A percentile compares a stretch with the other conserved stretches of the same genome.
These are phyloP conservation scores for Penicillium sp. DNA, from an alignment of 2,329 filamentous ascomycete species.

Conservation along the genomic window DNA sequence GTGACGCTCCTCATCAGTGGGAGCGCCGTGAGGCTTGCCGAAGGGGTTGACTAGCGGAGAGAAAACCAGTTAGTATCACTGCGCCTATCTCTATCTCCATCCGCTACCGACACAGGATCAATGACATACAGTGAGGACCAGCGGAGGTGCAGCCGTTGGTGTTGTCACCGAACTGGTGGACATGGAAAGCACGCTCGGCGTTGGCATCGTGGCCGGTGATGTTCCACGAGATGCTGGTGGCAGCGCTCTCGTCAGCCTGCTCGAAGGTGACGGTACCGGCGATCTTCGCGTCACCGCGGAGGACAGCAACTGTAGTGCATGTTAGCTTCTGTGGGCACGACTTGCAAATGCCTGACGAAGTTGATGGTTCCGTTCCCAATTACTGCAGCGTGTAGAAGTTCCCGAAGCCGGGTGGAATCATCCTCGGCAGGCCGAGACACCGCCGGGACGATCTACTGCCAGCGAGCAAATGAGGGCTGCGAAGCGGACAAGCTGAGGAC, in stretches of 20 bases:
- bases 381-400: no score
- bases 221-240: conserved; percentile 87
- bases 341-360: conserved; percentile 12
- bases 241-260: conserved; percentile 76
- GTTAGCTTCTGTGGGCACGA: no score
- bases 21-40: conserved; percentile 87
- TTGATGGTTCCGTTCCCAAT: not conserved
- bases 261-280: conserved; percentile 91
- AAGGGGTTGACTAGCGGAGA: conserved; percentile 80
- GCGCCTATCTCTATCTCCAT: no score
- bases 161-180: conserved; percentile 99
- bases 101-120: not conserved
- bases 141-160: conserved; percentile 99
- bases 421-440: no score
- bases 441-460: no score
- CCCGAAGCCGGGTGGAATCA: conserved; percentile 12
- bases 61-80: no score
- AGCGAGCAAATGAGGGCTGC: not conserved
- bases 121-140: conserved; percentile 84
- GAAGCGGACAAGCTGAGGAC: not conserved
- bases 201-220: conserved; percentile 90
- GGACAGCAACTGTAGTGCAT: conserved; percentile 84
- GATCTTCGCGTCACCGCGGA: conserved; percentile 97
- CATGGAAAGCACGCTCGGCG: conserved; percentile 95
- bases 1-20: conserved; percentile 77